Conservation (phyloP, 805 yeast species). For the Hanseniaspora guilliermondii region DNA sequence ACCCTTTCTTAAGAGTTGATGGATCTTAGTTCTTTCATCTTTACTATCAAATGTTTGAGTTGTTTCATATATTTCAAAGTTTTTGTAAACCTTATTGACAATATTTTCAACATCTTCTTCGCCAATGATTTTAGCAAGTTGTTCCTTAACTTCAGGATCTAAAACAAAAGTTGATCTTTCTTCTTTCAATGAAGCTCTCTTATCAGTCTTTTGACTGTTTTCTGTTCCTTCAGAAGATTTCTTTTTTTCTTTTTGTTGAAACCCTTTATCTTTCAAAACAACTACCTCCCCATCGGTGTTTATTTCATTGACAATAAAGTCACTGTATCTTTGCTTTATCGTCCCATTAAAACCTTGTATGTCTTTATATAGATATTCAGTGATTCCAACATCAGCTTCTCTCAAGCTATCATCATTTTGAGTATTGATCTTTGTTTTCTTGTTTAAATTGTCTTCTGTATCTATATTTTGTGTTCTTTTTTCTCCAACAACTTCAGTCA, state of each 20-base stretch:
- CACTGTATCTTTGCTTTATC: conserved; percentile 82
- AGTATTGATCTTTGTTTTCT: conserved; percentile 16
- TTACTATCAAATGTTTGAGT: conserved; percentile 50
- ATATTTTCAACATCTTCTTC: conserved; percentile 47
- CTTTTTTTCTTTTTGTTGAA: conserved; percentile 41
- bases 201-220: conserved; percentile 1
- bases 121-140: conserved; percentile 46
- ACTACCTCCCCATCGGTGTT: conserved; percentile 55
- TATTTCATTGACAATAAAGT: conserved; percentile 86
- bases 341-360: conserved; percentile 61
- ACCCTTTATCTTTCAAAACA: conserved; percentile 64
- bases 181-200: conserved; percentile 21
- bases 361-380: conserved; percentile 45
- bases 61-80: conserved; percentile 49
- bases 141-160: conserved; percentile 34
- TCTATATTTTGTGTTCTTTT: conserved; percentile 17
- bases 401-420: conserved; percentile 25
- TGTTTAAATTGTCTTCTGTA: conserved; percentile 5
- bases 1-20: conserved; percentile 59
- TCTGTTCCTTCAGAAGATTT: conserved; percentile 20
- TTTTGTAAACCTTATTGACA: conserved; percentile 37
- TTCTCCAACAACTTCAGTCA: conserved; percentile 14
- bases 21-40: conserved; percentile 61
- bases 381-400: conserved; percentile 81
- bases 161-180: conserved; percentile 31